Base-by-base conservation (phyloP, 2,329 filamentous ascomycete species). In the Epichloe sylvatica region DNA sequence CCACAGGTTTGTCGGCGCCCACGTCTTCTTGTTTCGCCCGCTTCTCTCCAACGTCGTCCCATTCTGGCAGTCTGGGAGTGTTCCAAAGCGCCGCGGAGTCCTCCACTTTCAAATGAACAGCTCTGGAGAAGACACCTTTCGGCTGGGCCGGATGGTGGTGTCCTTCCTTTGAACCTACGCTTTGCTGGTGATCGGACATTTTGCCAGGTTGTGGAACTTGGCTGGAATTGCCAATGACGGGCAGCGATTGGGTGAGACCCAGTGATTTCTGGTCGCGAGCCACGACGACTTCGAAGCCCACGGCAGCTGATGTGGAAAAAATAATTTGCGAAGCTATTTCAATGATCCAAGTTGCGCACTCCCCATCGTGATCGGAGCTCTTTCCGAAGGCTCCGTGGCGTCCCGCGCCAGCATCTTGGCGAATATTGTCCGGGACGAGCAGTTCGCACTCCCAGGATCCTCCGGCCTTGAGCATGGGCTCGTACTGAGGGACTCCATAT, bases 401-500 rank as follows among this genome's bases (percentile, higher is more conserved):
- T 38, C 73, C 69, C 36, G 65, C 66, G 46, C 72, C 73, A 48
- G 83, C 83, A 17, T 70, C 77, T 62, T 83, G 78, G 45, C 86
- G 76, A 52, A 92, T 83, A 54, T 83, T 72, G 49, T 91, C 83
- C 0, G 91, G 91, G 0, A 98, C 82, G 5, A 80, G 74, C 55
- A 98, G 76, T 60, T 82, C 80, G 51, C 87, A 85, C 58, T 81
- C 79, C 85, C 90, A 98, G 43, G 77, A 81, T 6, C 88, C 90
- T 33, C 90, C 92, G 8, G 92, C 90, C 72, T 97, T 97, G 62
- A 98, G 77, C 72, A 95, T 91, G 44, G 92, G 91, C 68, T 98
- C 92, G 61, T 92, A 98, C 59, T 94, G 86, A 15, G 92, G 92
- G 1, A 84, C 76, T 44, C 86, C 87, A 69, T 89, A 82, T 47